Evolutionary conservation across 257 asterid species (phyloP), one percentile per base, ranked within the genome.

Genomic region (Ilex aquifolium): DNA sequence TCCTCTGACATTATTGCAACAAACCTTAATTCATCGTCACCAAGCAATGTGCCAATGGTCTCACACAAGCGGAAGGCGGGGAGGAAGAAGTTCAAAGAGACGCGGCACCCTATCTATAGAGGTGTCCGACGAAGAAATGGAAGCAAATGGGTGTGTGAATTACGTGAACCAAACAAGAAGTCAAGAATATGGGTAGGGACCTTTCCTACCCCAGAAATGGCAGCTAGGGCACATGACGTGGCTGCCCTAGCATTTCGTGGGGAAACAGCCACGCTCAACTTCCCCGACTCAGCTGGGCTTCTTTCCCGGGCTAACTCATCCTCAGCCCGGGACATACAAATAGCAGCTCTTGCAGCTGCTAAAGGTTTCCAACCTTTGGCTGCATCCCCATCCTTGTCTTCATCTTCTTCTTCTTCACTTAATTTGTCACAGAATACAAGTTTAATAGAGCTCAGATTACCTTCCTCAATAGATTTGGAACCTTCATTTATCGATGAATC

Each of bases 221-320:
- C 57, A 15, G 57, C 57, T 14, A 53, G 57, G 30, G 57, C 57
- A 6, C 31, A 53, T 10, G 57, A 53, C 57, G 57, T 53, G 5
- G 57, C 57, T 21, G 80, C 79, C 13, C 75, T 80, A 14, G 81
- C 85, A 1, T 64, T 80, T 14, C 75, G 77, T 0, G 88, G 84
- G 3, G 76, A 63, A 2, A 52, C 39, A 9, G 79, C 75, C 1
- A 12, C 31, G 1, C 72, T 79, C 63, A 79, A 77, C 70, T 77
- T 77, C 31, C 61, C 79, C 3, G 72, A 58, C 9, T 72, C 77
- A 0, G 70, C 71, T 17, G 27, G 49, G 67, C 16, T 56, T 50
- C 75, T 80, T 29, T 77, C 79, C 0, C 69, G 60, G 36, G 68
- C 84, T 12, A 4, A 51, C 14, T 71, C 83, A 0, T 55, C 76